These are phyloP conservation scores for Penicillium bovifimosum DNA, from an alignment of 495 filamentous ascomycete genomes.

Conservation along the genomic window DNA sequence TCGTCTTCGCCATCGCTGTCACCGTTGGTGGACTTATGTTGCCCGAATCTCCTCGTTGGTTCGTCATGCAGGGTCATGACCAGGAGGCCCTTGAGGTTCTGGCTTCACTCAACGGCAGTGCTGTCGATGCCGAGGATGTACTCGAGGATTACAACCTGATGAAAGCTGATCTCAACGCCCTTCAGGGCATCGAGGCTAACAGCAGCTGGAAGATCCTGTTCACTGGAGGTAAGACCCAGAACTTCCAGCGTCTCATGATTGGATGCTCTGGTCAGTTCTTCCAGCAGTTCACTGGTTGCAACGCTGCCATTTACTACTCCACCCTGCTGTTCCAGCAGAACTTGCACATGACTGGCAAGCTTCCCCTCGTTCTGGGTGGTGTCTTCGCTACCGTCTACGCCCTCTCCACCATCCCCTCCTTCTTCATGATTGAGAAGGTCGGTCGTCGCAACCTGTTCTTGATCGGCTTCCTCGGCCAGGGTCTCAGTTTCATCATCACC, in stretches of 20 bases:
- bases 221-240: conserved; percentile 41
- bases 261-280: conserved; percentile 55
- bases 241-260: conserved; percentile 41
- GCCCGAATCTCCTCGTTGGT: conserved; percentile 74
- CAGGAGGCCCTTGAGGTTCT: conserved; percentile 56
- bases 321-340: conserved; percentile 68
- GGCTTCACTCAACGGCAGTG: conserved; percentile 49
- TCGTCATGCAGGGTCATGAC: conserved; percentile 57
- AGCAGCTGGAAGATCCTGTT: conserved; percentile 32
- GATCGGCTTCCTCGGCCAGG: too few species aligned
- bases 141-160: conserved; percentile 45
- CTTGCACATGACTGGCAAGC: conserved; percentile 50
- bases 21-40: conserved; percentile 52
- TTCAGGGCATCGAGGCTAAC: conserved; percentile 30
- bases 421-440: too few species aligned
- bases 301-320: conserved; percentile 82
- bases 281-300: conserved; percentile 72
- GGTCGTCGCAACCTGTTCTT: too few species aligned
- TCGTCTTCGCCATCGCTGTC: conserved; percentile 62
- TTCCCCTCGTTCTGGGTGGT: conserved; percentile 67
- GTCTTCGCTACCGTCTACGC: conserved; percentile 12
- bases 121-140: conserved; percentile 26
- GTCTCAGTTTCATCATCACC: too few species aligned
- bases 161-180: conserved; percentile 32
- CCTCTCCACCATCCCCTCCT: too few species aligned